These are phyloP conservation scores for Ganoderma sp. DNA, from an alignment of 1,284 basidiomycete species.

Conservation along the genomic window DNA sequence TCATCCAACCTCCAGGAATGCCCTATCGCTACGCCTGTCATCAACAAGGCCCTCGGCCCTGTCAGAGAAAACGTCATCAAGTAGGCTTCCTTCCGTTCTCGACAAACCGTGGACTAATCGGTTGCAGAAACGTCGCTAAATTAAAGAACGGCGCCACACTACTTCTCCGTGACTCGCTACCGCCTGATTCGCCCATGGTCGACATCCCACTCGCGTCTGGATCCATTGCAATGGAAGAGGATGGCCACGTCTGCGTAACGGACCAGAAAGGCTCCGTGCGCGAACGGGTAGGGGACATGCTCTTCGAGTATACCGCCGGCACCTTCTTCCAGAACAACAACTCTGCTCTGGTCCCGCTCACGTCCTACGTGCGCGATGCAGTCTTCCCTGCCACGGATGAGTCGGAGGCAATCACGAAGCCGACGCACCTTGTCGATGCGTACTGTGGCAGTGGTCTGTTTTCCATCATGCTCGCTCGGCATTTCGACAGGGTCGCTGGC, in stretches of 20 bases:
- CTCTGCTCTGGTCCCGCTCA: constrained; percentile 84
- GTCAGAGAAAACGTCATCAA: constrained; percentile 73
- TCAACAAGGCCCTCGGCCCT: constrained; percentile 73
- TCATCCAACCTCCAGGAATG: constrained; percentile 69
- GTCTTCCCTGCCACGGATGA: constrained; percentile 53
- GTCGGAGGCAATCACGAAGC: constrained; percentile 32
- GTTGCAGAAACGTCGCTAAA: constrained; percentile 71
- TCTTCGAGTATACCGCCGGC: constrained; percentile 89
- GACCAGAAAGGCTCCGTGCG: constrained; percentile 84
- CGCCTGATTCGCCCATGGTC: constrained; percentile 21
- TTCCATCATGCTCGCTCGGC: constrained; percentile 83
- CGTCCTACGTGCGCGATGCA: constrained; percentile 79
- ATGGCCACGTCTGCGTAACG: constrained; percentile 80
- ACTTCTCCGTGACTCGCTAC: constrained; percentile 88
- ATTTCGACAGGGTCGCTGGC: constrained; percentile 84
- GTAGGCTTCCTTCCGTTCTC: constrained; percentile 48
- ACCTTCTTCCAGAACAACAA: constrained; percentile 99
- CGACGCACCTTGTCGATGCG: constrained; percentile 89
- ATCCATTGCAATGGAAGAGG: constrained; percentile 31
- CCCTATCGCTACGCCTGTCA: constrained; percentile 85
- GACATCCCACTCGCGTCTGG: background rate
- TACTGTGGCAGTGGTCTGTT: constrained; percentile 95
- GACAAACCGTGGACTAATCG: constrained; percentile 5
- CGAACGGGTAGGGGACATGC: constrained; percentile 81
- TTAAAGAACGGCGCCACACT: constrained; percentile 93